Evolutionary conservation across 257 asterid species (phyloP).

Genomic region (Nicotiana attenuata): DNA sequence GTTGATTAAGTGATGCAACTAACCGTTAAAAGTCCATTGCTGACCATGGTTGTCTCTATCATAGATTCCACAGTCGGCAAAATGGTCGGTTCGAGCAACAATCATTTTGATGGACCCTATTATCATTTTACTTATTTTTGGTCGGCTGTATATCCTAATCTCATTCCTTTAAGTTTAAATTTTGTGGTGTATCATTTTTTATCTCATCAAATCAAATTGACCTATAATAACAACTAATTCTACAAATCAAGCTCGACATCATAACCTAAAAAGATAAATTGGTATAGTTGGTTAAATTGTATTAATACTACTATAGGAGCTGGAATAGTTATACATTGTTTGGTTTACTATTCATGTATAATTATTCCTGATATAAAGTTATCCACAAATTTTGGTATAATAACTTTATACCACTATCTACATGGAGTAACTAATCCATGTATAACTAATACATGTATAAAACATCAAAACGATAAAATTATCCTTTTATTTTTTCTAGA

Average conservation of each 20-base stretch:
- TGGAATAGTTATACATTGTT: no score
- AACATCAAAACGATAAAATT: no score
- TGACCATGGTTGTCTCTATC: background rate
- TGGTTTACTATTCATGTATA: no score
- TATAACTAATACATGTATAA: no score
- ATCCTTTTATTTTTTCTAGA: no score
- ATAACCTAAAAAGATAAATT: background rate
- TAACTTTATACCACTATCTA: no score
- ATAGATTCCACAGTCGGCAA: conserved; percentile 11
- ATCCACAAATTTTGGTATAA: no score
- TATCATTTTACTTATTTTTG: conserved; percentile 25
- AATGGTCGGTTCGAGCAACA: conserved; percentile 42
- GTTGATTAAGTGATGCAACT: background rate
- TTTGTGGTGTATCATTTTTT: background rate
- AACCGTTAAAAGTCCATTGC: background rate
- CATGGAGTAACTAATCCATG: no score
- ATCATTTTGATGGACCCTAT: conserved; percentile 33
- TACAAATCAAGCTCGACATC: background rate
- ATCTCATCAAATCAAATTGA: background rate
- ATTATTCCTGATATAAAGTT: no score
- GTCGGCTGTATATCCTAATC: conserved; percentile 29
- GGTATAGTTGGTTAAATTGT: background rate
- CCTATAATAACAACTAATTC: background rate
- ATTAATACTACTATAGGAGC: no score
- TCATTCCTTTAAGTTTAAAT: background rate